Evolutionary conservation across 1,284 basidiomycete genomes (phyloP).

Genomic region (Austroboletus niveus): DNA sequence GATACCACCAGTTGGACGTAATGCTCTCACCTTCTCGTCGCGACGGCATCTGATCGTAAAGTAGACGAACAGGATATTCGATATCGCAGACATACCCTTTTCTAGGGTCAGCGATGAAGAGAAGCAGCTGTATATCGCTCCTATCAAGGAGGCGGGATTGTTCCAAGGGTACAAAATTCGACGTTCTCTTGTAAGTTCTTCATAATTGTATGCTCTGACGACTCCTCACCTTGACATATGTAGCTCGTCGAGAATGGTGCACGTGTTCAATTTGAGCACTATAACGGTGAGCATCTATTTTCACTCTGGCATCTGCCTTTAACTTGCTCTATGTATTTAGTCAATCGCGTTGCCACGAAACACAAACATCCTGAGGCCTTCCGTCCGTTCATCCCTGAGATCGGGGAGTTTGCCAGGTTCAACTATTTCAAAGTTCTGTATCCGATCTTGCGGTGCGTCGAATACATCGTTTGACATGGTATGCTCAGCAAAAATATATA

Average conservation of each 20-base stretch:
- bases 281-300: conserved; percentile 43
- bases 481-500: conserved; percentile 16
- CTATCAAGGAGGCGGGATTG: conserved; percentile 49
- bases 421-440: conserved; percentile 52
- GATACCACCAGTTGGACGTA: conserved; percentile 47
- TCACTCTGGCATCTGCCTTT: not conserved
- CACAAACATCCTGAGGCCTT: conserved; percentile 48
- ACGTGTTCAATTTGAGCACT: conserved; percentile 56
- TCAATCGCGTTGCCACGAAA: conserved; percentile 46
- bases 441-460: conserved; percentile 45
- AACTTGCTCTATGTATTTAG: conserved; percentile 25
- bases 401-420: conserved; percentile 49
- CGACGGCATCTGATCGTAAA: not conserved
- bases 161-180: conserved; percentile 61
- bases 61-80: conserved; percentile 54
- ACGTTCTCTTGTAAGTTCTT: conserved; percentile 47
- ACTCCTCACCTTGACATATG: not conserved
- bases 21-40: not conserved
- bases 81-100: conserved; percentile 64
- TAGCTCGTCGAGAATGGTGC: conserved; percentile 57
- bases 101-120: conserved; percentile 51
- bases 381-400: conserved; percentile 56
- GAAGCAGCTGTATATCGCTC: conserved; percentile 49
- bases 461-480: not conserved
- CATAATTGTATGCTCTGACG: too few species aligned